Evolutionary conservation across 441 rosid species (phyloP).

Genomic region (Gossypium laxum): DNA sequence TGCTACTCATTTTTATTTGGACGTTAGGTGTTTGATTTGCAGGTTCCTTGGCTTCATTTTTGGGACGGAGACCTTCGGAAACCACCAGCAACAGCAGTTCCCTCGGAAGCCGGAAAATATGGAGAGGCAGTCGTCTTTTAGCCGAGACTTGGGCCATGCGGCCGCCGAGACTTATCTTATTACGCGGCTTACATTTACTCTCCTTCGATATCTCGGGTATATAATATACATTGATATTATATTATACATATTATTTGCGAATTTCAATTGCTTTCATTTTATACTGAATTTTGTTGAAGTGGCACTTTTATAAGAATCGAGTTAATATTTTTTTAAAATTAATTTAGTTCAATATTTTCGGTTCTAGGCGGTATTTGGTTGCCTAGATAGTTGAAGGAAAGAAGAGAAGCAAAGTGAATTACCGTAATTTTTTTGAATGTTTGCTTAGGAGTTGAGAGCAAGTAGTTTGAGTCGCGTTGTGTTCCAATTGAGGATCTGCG

Average conservation of each 20-base stretch:
- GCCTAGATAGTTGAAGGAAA: conserved; percentile 2
- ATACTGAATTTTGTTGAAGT: not conserved
- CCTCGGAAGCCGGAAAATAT: conserved; percentile 30
- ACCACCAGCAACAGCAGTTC: conserved; percentile 33
- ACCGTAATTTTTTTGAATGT: not conserved
- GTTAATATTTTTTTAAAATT: not conserved
- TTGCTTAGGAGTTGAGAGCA: not conserved
- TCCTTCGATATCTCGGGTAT: conserved; percentile 81
- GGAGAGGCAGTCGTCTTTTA: conserved; percentile 43
- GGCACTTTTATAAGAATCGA: not conserved
- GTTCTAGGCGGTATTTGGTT: not conserved
- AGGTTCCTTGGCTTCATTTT: not conserved
- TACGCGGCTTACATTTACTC: conserved; percentile 60
- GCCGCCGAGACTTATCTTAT: conserved; percentile 77
- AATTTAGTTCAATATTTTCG: not conserved
- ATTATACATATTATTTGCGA: not conserved
- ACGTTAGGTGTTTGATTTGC: conserved; percentile 11
- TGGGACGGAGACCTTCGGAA: conserved; percentile 6
- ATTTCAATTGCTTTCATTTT: not conserved
- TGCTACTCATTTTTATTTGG: conserved; percentile 8
- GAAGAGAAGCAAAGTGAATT: not conserved
- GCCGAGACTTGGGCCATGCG: conserved; percentile 67
- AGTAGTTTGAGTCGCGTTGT: not conserved
- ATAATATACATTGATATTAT: conserved; percentile 1
- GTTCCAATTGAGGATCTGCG: not conserved